Evolutionary conservation across 306 rosid genomes (phyloP).

Genomic region (Acacia crassicarpa): DNA sequence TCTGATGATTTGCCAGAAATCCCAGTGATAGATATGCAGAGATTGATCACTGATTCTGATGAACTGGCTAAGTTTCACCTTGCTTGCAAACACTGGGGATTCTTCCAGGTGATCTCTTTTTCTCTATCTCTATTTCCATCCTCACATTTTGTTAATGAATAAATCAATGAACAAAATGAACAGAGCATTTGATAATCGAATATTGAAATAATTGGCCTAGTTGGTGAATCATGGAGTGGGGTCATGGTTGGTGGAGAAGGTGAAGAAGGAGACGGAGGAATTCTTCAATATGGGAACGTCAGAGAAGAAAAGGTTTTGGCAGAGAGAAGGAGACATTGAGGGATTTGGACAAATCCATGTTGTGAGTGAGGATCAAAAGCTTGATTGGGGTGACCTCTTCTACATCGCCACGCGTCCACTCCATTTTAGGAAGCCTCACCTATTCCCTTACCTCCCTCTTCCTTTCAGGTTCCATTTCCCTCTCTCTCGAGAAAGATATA

Average conservation of each 20-base stretch:
- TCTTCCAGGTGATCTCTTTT: conserved; percentile 34
- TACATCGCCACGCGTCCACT: too few species aligned
- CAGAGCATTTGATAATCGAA: background rate
- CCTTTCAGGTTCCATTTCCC: conserved; percentile 41
- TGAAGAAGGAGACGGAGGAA: conserved; percentile 38
- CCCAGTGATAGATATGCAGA: too few species aligned
- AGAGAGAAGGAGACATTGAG: conserved; percentile 43
- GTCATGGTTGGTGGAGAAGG: conserved; percentile 36
- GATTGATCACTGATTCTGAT: too few species aligned
- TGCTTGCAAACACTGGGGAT: conserved; percentile 27
- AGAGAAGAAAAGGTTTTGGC: conserved; percentile 59
- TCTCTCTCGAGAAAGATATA: background rate
- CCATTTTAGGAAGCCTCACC: too few species aligned
- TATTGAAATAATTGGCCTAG: conserved; percentile 31
- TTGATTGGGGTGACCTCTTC: too few species aligned
- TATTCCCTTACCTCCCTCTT: background rate
- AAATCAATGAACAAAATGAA: background rate
- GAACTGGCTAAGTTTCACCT: too few species aligned
- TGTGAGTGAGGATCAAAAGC: conserved; percentile 31
- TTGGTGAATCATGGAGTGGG: conserved; percentile 46
- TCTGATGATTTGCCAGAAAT: background rate
- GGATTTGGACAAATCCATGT: conserved; percentile 72
- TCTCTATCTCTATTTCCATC: background rate
- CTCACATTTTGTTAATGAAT: background rate
- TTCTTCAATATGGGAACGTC: conserved; percentile 54